These are phyloP conservation scores for Colletotrichum sp. DNA, from an alignment of 2,329 filamentous ascomycete genomes.

Conservation along the genomic window DNA sequence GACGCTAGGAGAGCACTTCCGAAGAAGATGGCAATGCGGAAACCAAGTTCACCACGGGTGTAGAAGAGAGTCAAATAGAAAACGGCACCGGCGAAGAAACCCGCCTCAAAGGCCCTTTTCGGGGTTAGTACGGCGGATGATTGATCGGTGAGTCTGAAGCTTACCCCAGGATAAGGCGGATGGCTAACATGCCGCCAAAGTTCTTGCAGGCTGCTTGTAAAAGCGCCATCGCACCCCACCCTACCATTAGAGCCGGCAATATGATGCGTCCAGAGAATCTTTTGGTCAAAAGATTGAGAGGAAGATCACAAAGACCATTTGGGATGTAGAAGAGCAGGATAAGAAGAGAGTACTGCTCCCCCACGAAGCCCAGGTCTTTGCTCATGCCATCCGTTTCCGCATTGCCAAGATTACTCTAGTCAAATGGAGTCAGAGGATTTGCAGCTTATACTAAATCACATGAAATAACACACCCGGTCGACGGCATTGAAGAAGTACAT, in stretches of 20 bases:
- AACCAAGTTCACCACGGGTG: constrained; percentile 48
- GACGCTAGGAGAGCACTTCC: not conserved
- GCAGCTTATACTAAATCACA: not conserved
- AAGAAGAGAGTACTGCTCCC: constrained; percentile 47
- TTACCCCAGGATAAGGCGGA: constrained; percentile 49
- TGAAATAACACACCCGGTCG: constrained; percentile 11
- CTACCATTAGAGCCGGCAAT: constrained; percentile 46
- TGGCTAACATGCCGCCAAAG: constrained; percentile 52
- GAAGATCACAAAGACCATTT: constrained; percentile 52
- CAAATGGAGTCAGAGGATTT: not conserved
- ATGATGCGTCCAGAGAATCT: constrained; percentile 37
- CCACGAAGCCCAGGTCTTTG: constrained; percentile 43
- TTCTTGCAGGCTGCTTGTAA: constrained; percentile 37
- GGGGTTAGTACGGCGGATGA: not conserved
- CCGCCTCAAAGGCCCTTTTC: constrained; percentile 50
- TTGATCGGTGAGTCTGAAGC: not conserved
- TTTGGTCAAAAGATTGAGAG: constrained; percentile 53
- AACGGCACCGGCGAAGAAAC: constrained; percentile 58
- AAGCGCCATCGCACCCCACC: constrained; percentile 53
- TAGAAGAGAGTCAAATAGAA: constrained; percentile 60
- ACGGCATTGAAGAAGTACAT: constrained; percentile 31
- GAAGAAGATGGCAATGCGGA: constrained; percentile 31
- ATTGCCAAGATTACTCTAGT: constrained; percentile 49
- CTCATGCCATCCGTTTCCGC: constrained; percentile 51
- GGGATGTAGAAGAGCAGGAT: constrained; percentile 57